phyloP scores from a whole-genome alignment of 371 early-diverging fungal species.

The Zychaea mexicana region DNA sequence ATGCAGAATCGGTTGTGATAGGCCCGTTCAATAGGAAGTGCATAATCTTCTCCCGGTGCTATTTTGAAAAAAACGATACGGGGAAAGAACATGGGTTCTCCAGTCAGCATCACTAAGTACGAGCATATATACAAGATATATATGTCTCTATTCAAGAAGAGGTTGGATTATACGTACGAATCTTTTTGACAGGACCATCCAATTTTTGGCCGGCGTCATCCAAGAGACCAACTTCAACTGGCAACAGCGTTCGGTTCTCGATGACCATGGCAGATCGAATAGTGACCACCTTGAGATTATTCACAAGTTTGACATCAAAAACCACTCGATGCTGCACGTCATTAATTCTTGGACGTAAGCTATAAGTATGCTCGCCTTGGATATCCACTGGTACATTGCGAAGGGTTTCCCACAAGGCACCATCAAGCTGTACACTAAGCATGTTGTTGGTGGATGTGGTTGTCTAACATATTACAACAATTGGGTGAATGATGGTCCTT shows the following conservation, averaged over 20 bases:
- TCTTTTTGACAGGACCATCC: slow-evolving; percentile 46
- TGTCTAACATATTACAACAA: slow-evolving; percentile 27
- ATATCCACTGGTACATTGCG: slow-evolving; percentile 87
- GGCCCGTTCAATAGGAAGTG: slow-evolving; percentile 86
- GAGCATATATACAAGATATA: no score
- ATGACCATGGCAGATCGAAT: slow-evolving; percentile 86
- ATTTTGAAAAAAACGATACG: no score
- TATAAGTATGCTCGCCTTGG: slow-evolving; percentile 79
- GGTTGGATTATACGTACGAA: slow-evolving; percentile 36
- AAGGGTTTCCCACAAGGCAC: slow-evolving; percentile 89
- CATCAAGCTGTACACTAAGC: slow-evolving; percentile 84
- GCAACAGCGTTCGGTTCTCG: slow-evolving; percentile 78
- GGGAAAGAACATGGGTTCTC: no score
- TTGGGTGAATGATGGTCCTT: neutral
- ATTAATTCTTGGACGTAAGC: slow-evolving; percentile 78
- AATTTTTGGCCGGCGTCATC: slow-evolving; percentile 59
- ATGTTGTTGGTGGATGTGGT: slow-evolving; percentile 57
- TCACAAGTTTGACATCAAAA: slow-evolving; percentile 82
- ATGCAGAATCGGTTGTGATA: slow-evolving; percentile 79
- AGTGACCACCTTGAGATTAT: slow-evolving; percentile 91
- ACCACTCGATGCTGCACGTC: slow-evolving; percentile 83
- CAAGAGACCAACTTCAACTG: slow-evolving; percentile 81
- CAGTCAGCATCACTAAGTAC: no score
- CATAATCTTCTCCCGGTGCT: slow-evolving; percentile 80
- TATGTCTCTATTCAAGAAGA: no score